Evolutionary conservation across 805 yeast species (phyloP).

Genomic region (Candida rishiriensis): DNA sequence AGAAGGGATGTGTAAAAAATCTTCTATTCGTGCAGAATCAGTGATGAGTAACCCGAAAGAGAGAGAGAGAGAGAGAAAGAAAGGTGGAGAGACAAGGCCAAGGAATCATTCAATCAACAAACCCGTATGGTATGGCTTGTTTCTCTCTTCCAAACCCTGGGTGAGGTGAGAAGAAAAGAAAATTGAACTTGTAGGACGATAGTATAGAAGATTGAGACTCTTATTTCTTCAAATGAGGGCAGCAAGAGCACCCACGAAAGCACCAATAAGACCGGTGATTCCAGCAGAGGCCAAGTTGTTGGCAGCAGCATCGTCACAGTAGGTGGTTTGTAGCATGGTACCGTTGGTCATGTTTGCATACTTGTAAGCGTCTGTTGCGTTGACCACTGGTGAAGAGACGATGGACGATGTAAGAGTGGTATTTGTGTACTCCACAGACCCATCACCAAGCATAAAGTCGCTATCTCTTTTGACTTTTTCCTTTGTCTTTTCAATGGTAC

Average conservation of each 20-base stretch:
- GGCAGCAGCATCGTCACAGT: constrained; percentile 15
- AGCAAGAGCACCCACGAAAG: constrained; percentile 20
- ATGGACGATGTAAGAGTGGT: constrained; percentile 5
- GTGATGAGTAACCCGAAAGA: no score
- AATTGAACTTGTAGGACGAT: no score
- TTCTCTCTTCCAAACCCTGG: no score
- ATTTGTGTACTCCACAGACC: constrained; percentile 4
- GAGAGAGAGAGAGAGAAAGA: no score
- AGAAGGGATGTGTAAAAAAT: no score
- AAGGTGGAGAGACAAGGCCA: no score
- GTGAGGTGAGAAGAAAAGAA: no score
- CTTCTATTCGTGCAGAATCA: no score
- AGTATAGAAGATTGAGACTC: no score
- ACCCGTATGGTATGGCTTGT: no score
- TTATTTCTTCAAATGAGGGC: constrained; percentile 22
- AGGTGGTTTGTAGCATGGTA: constrained; percentile 15
- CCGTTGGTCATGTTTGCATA: constrained; percentile 13
- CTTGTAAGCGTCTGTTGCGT: constrained; percentile 1
- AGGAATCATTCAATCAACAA: no score
- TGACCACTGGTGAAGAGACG: constrained; percentile 1
- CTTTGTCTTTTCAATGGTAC: constrained; percentile 42
- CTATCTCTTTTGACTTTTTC: constrained; percentile 23
- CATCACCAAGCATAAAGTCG: constrained; percentile 7
- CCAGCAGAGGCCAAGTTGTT: constrained; percentile 9
- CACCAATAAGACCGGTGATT: constrained; percentile 16